These are phyloP conservation scores for Mortierella claussenii DNA, from an alignment of 192 early-diverging fungal species.

Conservation along the genomic window DNA sequence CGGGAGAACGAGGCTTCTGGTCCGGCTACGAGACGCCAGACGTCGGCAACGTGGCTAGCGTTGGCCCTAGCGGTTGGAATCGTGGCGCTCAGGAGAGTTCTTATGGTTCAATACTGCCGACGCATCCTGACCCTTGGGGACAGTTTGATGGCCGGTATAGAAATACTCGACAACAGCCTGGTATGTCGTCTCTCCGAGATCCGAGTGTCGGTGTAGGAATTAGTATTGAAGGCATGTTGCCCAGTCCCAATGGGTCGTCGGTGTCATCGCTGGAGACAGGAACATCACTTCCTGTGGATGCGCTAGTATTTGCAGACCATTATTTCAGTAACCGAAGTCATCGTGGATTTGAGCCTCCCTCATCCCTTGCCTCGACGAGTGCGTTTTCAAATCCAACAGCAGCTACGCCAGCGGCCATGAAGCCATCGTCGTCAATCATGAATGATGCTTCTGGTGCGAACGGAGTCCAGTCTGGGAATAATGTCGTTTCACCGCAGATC, in stretches of 20 bases:
- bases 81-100: background rate
- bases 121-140: constrained; percentile 4
- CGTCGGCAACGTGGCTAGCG: too few relatives aligned
- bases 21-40: background rate
- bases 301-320: constrained; percentile 39
- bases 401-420: background rate
- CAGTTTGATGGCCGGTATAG: background rate
- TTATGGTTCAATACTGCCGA: background rate
- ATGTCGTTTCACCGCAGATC: background rate
- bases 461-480: background rate
- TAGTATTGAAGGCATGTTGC: constrained; percentile 10
- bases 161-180: background rate
- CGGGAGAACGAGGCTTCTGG: constrained; percentile 27
- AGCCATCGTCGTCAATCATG: background rate
- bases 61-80: background rate
- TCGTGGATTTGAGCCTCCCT: constrained; percentile 25
- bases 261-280: constrained; percentile 19
- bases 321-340: constrained; percentile 33
- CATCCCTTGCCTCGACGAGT: background rate
- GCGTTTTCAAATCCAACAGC: background rate
- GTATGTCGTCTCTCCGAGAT: background rate
- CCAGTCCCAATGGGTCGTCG: constrained; percentile 27
- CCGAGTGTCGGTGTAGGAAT: background rate
- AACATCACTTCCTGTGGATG: constrained; percentile 18
- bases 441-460: background rate